Base-by-base conservation (phyloP, 2,329 filamentous ascomycete genomes). In the Fonsecaea nubica region DNA sequence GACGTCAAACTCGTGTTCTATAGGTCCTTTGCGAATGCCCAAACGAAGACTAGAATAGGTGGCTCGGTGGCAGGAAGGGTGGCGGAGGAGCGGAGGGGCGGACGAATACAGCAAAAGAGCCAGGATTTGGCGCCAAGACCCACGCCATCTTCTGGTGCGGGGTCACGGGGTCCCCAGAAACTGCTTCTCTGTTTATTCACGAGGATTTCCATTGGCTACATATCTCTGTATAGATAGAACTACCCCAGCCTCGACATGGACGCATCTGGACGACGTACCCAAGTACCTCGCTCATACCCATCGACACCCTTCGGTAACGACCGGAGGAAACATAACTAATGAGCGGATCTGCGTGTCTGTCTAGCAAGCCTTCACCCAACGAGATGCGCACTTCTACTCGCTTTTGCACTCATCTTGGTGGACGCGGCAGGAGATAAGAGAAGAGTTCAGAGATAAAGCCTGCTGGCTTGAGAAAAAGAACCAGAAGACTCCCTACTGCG, bases 321-420 rank as follows among this genome's bases (percentile, higher is more conserved):
- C 25, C 25, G 25, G 25, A 3, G 25, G 25, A n/a, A n/a, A n/a
- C n/a, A n/a, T n/a, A n/a, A n/a, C n/a, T n/a, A n/a, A n/a, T n/a
- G n/a, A n/a, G n/a, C n/a, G n/a, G n/a, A n/a, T n/a, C n/a, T n/a
- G n/a, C n/a, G n/a, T n/a, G n/a, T n/a, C n/a, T n/a, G n/a, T n/a
- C n/a, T n/a, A n/a, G n/a, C n/a, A n/a, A n/a, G n/a, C n/a, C n/a
- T n/a, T n/a, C n/a, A n/a, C n/a, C n/a, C n/a, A n/a, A n/a, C n/a
- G n/a, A n/a, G n/a, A n/a, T n/a, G n/a, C n/a, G n/a, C n/a, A n/a
- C n/a, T n/a, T n/a, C n/a, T n/a, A n/a, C n/a, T n/a, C n/a, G n/a
- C n/a, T n/a, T n/a, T n/a, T n/a, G n/a, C n/a, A n/a, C 40, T 45
- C 40, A 45, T 45, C 40, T 45, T 45, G 15, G 40, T 45, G 40